A percentile compares a stretch with the other conserved stretches of the same genome.
Conservation (phyloP, 345 rosid species). For the Clausena lansium region DNA sequence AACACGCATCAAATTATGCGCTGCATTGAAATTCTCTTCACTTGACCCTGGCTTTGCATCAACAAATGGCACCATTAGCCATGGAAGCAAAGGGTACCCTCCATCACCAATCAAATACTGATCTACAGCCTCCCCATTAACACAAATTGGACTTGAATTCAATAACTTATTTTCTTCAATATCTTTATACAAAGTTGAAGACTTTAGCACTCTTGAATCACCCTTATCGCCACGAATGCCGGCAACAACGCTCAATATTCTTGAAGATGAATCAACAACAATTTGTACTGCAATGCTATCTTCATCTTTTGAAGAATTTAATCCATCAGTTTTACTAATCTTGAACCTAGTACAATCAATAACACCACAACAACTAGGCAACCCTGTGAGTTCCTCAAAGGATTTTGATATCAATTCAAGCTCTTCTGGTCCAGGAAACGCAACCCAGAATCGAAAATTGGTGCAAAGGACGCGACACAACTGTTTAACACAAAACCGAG, state of each 20-base stretch:
- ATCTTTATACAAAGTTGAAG: slow-evolving; percentile 48
- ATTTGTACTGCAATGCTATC: slow-evolving; percentile 50
- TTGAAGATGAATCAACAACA: slow-evolving; percentile 58
- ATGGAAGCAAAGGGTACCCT: slow-evolving; percentile 62
- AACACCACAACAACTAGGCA: slow-evolving; percentile 69
- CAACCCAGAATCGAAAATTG: slow-evolving; percentile 71
- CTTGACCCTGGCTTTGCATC: slow-evolving; percentile 30
- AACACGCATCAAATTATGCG: slow-evolving; percentile 26
- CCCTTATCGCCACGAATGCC: slow-evolving; percentile 53
- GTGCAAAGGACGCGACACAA: slow-evolving; percentile 69
- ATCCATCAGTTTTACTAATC: slow-evolving; percentile 19
- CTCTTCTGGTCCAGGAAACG: slow-evolving; percentile 48
- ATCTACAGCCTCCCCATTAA: slow-evolving; percentile 31
- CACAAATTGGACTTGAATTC: slow-evolving; percentile 28
- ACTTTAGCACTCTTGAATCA: slow-evolving; percentile 37
- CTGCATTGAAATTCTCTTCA: slow-evolving; percentile 45
- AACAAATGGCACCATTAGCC: slow-evolving; percentile 61
- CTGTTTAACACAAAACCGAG: slow-evolving; percentile 63
- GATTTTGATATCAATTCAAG: slow-evolving; percentile 41
- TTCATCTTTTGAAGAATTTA: slow-evolving; percentile 6
- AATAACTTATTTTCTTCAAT: slow-evolving; percentile 39
- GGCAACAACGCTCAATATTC: slow-evolving; percentile 50
- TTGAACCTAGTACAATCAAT: slow-evolving; percentile 51
- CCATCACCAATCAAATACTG: slow-evolving; percentile 55
- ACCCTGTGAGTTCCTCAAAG: slow-evolving; percentile 42